Base-by-base conservation (phyloP, 305 asterid species). In the Fraxinus paxiana region DNA sequence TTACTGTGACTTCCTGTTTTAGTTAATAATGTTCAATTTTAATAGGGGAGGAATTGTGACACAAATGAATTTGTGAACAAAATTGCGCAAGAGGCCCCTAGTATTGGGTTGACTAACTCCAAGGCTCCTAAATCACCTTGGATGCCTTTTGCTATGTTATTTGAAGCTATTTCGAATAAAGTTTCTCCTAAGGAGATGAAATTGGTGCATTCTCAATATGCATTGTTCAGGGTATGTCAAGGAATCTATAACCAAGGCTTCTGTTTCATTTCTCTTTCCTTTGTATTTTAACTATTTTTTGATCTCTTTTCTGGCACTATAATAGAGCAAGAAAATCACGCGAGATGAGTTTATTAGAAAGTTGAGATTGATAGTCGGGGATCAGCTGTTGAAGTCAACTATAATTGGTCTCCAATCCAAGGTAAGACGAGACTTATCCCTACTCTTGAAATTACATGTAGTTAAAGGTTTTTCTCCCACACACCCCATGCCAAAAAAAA, bases 111-210 rank as follows among this genome's bases (percentile, higher is more conserved):
- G 76, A 76, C 63, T 51, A 22, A 26, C 75, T 75, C 84, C 77
- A 77, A 77, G 85, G 78, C 76, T 71, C 86, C 90, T 80, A 46
- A 87, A 77, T 87, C 88, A 72, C 90, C 90, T 63, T 83, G 87
- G 85, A 87, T 87, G 90, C 83, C 87, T 41, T 87, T 85, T 79
- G 78, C 87, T 71, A 78, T 37, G 82, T 61, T 87, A 69, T 85
- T 87, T 85, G 82, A 84, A 61, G 87, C 88, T 35, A 85, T 87
- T 41, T 83, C 87, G 4, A 80, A 70, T 54, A 83, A 87, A 76
- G 85, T 87, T 79, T 61, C 85, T 38, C 43, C 82, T 0, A 51
- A 81, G 73, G 81, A 83, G 22, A 83, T 87, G 88, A 73, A 83
- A 22, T 72, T 76, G 31, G 83, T 87, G 24, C 76, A 67, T 69